Conservation (phyloP, 495 filamentous ascomycete genomes). For the Xylaria curta region DNA sequence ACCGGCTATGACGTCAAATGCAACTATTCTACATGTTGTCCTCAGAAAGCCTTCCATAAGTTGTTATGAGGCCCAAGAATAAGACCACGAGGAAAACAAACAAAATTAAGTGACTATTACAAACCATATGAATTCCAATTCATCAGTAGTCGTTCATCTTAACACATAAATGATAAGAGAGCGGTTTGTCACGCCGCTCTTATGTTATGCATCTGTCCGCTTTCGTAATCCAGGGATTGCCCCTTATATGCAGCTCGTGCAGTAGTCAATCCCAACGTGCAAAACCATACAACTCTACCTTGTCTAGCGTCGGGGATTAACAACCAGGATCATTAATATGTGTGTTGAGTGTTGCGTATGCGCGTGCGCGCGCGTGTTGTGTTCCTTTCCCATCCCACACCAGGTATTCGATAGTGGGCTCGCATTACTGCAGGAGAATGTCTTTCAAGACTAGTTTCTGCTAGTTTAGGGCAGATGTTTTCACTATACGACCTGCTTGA, state of each 20-base stretch:
- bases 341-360: background rate
- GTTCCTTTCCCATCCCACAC: background rate
- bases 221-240: conserved; percentile 14
- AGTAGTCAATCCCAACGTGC: conserved; percentile 21
- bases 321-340: conserved; percentile 14
- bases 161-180: background rate
- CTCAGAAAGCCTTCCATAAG: background rate
- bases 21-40: background rate
- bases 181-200: conserved; percentile 9
- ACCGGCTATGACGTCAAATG: conserved; percentile 3
- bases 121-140: background rate
- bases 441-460: conserved; percentile 12
- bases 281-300: conserved; percentile 19
- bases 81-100: background rate
- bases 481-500: background rate
- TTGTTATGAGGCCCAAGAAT: background rate
- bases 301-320: conserved; percentile 16
- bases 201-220: conserved; percentile 17
- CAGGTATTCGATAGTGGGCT: background rate
- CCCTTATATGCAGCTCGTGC: conserved; percentile 22
- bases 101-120: conserved; percentile 6
- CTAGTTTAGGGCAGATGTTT: background rate
- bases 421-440: background rate
- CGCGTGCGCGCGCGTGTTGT: background rate
- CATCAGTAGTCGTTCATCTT: background rate